Evolutionary conservation across 352 stramenopile genomes (phyloP), one percentile per base, ranked within the genome.

Genomic region (Phytophthora agathidicida): DNA sequence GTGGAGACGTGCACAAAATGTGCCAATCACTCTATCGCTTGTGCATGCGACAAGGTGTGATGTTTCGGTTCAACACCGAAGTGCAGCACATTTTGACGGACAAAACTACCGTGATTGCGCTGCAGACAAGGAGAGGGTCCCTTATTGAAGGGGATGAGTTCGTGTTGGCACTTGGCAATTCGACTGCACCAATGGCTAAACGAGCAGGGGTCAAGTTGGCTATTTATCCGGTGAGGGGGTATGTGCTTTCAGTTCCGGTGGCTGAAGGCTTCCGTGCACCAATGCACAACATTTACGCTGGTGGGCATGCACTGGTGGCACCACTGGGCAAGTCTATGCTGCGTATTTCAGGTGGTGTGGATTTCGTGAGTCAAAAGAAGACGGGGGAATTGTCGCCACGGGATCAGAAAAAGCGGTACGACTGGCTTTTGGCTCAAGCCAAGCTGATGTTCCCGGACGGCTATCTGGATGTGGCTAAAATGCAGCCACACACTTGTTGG

Each of bases 1-100:
- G 86, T 67, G 86, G 86, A 41, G 86, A 95, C 58, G 84, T 95
- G 44, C 83, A 95, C 73, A 95, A 95, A 71, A 92, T 92, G 77
- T 95, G 86, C 53, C 68, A 89, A 51, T 88, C 84, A 37, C 78
- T 95, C 14, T 89, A 91, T 60, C 65, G 74, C 8, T 67, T 94
- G 16, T 95, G 83, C 46, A 78, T 90, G 65, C 80, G 83, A 5
- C 77, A 94, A 48, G 86, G 86, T 22, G 86, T 95, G 42, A 93
- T 95, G 86, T 95, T 95, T 68, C 86, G 84, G 39, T 93, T 95
- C 45, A 89, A 91, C 44, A 91, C 86, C 3, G 86, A 95, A 28
- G 73, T 95, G 41, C 71, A 85, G 22, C 82, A 95, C 37, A 77
- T 95, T 27, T 65, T 95, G 17, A 86, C 82, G 16, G 85, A 93